These are phyloP conservation scores for Scedosporium dehoogii DNA, from an alignment of 2,329 filamentous ascomycete genomes.

Conservation along the genomic window DNA sequence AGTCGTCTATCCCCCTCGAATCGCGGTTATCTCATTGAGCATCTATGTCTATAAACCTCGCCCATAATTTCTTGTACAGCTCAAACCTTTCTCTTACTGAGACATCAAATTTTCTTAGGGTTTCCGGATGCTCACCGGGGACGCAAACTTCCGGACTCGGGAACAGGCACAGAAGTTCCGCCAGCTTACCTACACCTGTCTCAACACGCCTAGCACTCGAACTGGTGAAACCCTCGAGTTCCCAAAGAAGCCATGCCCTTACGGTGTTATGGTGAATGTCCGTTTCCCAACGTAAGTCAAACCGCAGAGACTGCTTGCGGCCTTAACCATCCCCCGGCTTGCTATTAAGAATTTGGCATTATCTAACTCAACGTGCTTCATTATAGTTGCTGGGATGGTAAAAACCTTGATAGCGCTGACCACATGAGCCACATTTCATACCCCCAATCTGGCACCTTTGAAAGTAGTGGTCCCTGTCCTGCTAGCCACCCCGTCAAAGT, in stretches of 20 bases:
- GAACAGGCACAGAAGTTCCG: conserved; percentile 12
- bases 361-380: too few relatives aligned
- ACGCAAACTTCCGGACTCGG: conserved; percentile 27
- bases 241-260: conserved; percentile 32
- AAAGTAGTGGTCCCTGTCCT: conserved; percentile 15
- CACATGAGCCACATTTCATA: conserved; percentile 7
- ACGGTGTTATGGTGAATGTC: conserved; percentile 43
- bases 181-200: conserved; percentile 14
- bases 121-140: conserved; percentile 36
- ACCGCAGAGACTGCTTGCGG: too few relatives aligned
- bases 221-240: conserved; percentile 39
- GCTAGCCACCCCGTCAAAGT: conserved; percentile 6
- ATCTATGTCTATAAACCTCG: neutral
- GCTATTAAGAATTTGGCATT: too few relatives aligned
- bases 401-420: conserved; percentile 6
- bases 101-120: conserved; percentile 17
- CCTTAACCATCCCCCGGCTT: too few relatives aligned
- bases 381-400: conserved; percentile 16
- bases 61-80: too few relatives aligned
- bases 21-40: neutral
- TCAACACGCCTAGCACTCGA: conserved; percentile 37
- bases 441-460: conserved; percentile 14
- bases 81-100: too few relatives aligned
- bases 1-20: conserved; percentile 9
- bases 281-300: conserved; percentile 30